Evolutionary conservation across 306 rosid species (phyloP), one percentile per base, ranked within the genome.

Genomic region (Fragaria vesca): DNA sequence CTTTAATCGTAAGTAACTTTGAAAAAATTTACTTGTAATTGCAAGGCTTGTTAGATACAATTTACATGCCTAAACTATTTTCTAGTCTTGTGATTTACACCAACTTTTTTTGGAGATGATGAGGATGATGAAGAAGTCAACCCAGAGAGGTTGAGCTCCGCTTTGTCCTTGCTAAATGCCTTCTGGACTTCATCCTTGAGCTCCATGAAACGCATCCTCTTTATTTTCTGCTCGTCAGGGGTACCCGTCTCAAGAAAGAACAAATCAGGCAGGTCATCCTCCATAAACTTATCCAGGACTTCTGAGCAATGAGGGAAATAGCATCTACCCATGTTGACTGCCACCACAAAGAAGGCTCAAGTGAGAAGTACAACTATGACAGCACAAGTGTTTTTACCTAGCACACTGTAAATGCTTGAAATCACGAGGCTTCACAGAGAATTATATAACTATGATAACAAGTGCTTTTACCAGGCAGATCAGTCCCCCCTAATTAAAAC

Each of bases 81-180:
- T 69, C 74, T 51, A 48, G 40, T 62, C 74, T 40, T 78, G 13
- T 72, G 77, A 47, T 81, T 78, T 58, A 77, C 32, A 28, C 76
- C 76, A 24, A 58, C 66, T 72, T 71, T 83, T 58, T 66, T 83
- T n/a, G 67, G 66, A 26, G 87, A 75, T 4, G 87, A 51, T 0
- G 89, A 66, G 5, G 87, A 81, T 0, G 87, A 81, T 0, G 86
- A 81, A 0, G 90, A 84, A 13, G 85, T 81, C 77, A 81, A 67
- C 18, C 80, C 78, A 24, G 76, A 40, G 45, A 71, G 81, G 66
- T 50, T 72, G 28, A 76, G 45, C 74, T 78, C 79, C 7, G 87
- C 90, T 77, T 83, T 86, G 82, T 86, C 90, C 78, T 83, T 86
- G 18, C n/a, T 62, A 52, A 86, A 86, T 67, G 90, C 90, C 81